Conservation (phyloP, 2,329 filamentous ascomycete species). For the Akanthomyces lecanii region DNA sequence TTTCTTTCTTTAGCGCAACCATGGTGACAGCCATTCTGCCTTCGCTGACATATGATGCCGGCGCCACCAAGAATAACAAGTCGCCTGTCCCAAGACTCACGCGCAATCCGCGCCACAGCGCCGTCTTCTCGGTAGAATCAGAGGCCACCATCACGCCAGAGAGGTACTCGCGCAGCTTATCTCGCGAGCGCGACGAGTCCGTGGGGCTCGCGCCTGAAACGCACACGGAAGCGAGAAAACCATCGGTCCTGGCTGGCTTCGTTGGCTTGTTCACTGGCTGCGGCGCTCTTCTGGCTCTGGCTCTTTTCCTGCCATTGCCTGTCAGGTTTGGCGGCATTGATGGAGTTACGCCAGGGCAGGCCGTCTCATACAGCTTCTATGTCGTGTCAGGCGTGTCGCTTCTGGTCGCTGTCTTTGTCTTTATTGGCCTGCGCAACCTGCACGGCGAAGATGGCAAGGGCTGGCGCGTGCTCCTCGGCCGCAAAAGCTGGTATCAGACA, state of each 20-base stretch:
- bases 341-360: constrained; percentile 67
- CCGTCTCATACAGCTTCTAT: constrained; percentile 83
- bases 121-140: constrained; percentile 65
- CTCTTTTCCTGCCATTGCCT: constrained; percentile 81
- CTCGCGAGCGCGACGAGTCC: constrained; percentile 25
- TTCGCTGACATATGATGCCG: constrained; percentile 54
- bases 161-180: constrained; percentile 42
- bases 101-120: constrained; percentile 49
- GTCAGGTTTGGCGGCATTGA: constrained; percentile 68
- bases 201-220: constrained; percentile 21
- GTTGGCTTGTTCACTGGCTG: constrained; percentile 92
- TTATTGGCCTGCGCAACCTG: constrained; percentile 66
- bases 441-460: constrained; percentile 75
- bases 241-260: constrained; percentile 70
- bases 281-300: constrained; percentile 80
- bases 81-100: constrained; percentile 32
- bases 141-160: constrained; percentile 72
- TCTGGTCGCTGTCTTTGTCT: constrained; percentile 68
- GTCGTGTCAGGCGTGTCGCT: constrained; percentile 72
- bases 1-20: constrained; percentile 53
- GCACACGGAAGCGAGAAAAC: constrained; percentile 37
- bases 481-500: constrained; percentile 26
- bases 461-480: constrained; percentile 55
- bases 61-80: constrained; percentile 25
- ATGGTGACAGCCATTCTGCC: constrained; percentile 97